Conservation (phyloP, 768 basidiomycete species). For the Auriscalpium orientale region DNA sequence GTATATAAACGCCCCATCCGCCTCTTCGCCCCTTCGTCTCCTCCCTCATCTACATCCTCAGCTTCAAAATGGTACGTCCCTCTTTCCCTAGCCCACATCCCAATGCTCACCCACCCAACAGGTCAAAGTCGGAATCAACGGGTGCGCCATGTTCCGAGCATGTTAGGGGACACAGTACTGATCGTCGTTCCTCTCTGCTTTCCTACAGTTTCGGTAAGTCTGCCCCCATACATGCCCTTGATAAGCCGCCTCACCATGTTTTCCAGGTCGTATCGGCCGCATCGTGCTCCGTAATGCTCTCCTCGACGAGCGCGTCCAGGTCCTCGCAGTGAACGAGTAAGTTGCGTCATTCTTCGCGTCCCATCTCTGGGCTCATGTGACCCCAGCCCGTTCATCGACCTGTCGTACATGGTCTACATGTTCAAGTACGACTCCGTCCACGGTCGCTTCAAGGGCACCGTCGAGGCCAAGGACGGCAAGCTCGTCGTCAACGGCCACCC, state of each 20-base stretch:
- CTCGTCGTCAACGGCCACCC: slow-evolving; percentile 76
- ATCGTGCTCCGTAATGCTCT: slow-evolving; percentile 96
- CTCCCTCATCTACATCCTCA: not conserved
- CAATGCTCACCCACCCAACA: slow-evolving; percentile 4
- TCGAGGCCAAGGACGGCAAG: slow-evolving; percentile 82
- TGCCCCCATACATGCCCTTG: not conserved
- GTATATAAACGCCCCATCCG: not conserved
- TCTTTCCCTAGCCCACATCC: too few relatives aligned
- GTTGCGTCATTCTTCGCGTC: slow-evolving; percentile 21
- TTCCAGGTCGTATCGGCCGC: slow-evolving; percentile 96
- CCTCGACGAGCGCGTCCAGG: slow-evolving; percentile 61
- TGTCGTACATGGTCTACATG: slow-evolving; percentile 99
- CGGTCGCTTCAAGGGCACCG: slow-evolving; percentile 82
- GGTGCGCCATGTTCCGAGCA: slow-evolving; percentile 44
- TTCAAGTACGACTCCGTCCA: slow-evolving; percentile 97
- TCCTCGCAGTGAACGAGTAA: slow-evolving; percentile 93
- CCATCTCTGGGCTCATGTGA: not conserved
- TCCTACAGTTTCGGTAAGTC: slow-evolving; percentile 59
- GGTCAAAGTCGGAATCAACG: slow-evolving; percentile 95
- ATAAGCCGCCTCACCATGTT: not conserved
- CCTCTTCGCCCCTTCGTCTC: not conserved
- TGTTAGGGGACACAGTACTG: not conserved
- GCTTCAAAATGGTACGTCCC: not conserved
- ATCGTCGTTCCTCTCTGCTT: slow-evolving; percentile 8
- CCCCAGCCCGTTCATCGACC: slow-evolving; percentile 89